Base-by-base conservation (phyloP, 331 rosid genomes). In the Acacia pycnantha region DNA sequence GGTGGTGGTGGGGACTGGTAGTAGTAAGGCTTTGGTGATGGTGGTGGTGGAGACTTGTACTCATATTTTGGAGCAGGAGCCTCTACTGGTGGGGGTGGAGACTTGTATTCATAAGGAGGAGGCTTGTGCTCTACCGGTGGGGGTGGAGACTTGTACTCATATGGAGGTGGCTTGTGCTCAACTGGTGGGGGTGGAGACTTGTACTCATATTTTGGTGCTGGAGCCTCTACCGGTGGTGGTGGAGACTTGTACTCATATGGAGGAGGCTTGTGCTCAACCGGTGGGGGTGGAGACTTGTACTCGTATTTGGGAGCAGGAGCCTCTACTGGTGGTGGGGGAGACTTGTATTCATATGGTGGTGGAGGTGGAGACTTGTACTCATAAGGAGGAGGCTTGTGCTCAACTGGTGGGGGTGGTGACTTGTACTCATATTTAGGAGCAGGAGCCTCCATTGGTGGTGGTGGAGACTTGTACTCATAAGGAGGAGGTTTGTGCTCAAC, bases 31-130 rank as follows among this genome's bases (percentile, higher is more conserved):
- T 8, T n/a, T 58, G 65, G 65, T 2, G 29, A 33, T 22, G 89
- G 88, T 0, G 92, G 94, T 3, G 94, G 94, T 12, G 93, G 93
- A 0, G 91, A 85, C 0, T 85, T 46, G 16, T 89, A 90, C 41
- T 37, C 41, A 6, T 37, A 33, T 33, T 33, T 33, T 33, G 37
- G 37, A 33, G 5, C 5, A 33, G 37, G 37, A 33, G 37, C 0
- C 62, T 33, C 1, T 88, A 88, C 43, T 0, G 53, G 56, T 1
- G 59, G 61, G 0, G 24, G 15, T 2, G 81, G 81, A 4, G 85
- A 84, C 1, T 62, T 62, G 37, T 62, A 27, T 2, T 62, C 68
- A 27, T 61, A 61, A 0, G 26, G 12, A 4, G 27, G 29, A 5
- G 10, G 27, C 8, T 21, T 4, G 4, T 5, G 24, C 54, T 37